Conservation (phyloP, 2,329 filamentous ascomycete genomes). For the Fusarium ambrosium region DNA sequence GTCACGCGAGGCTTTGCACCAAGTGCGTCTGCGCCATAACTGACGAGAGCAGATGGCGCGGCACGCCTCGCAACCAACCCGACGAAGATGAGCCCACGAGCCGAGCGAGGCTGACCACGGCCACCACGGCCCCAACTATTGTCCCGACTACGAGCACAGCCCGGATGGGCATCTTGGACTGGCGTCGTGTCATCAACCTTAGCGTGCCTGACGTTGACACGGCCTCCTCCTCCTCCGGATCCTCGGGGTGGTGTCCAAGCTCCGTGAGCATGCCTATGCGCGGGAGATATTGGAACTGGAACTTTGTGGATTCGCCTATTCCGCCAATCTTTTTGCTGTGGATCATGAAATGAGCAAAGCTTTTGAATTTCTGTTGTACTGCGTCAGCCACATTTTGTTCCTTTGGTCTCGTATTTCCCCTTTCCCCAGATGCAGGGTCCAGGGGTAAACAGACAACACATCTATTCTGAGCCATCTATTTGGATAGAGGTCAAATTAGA, state of each 20-base stretch:
- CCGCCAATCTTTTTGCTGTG: slow-evolving; percentile 73
- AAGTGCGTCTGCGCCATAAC: slow-evolving; percentile 37
- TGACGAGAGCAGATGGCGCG: slow-evolving; percentile 36
- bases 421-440: not conserved
- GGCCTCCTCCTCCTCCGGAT: slow-evolving; percentile 8
- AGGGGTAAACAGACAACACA: not conserved
- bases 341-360: slow-evolving; percentile 61
- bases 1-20: slow-evolving; percentile 34
- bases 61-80: slow-evolving; percentile 27
- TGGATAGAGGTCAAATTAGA: not conserved
- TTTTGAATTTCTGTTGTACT: slow-evolving; percentile 44
- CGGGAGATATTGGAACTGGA: slow-evolving; percentile 80
- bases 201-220: slow-evolving; percentile 6
- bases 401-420: not conserved
- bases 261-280: slow-evolving; percentile 53
- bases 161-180: slow-evolving; percentile 13
- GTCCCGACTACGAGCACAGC: slow-evolving; percentile 39
- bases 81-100: slow-evolving; percentile 30
- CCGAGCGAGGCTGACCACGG: slow-evolving; percentile 33
- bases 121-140: slow-evolving; percentile 26
- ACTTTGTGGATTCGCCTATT: slow-evolving; percentile 72
- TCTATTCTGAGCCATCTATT: not conserved
- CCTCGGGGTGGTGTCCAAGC: slow-evolving; percentile 45
- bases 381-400: slow-evolving; percentile 20
- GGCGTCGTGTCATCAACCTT: slow-evolving; percentile 15